Conservation (phyloP, 2,329 filamentous ascomycete species). For the Diaporthe vexans region DNA sequence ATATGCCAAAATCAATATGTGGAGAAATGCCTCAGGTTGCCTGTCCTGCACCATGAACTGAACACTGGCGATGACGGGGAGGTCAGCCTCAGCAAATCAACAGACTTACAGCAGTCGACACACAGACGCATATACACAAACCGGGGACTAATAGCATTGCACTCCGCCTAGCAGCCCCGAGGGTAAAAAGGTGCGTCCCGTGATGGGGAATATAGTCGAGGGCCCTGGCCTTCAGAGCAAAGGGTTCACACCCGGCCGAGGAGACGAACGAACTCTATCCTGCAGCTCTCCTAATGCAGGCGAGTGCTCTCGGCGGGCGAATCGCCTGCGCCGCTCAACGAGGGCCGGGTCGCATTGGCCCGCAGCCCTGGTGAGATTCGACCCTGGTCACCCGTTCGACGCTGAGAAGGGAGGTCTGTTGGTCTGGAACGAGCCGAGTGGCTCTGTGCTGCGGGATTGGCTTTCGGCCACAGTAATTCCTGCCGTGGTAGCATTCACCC, state of each 20-base stretch:
- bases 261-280: slow-evolving; percentile 21
- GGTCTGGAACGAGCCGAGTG: neutral
- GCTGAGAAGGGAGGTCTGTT: too few relatives aligned
- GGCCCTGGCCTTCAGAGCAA: neutral
- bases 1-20: neutral
- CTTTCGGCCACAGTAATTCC: neutral
- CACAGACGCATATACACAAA: neutral
- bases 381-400: neutral
- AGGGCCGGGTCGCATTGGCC: slow-evolving; percentile 33
- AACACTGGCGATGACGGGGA: neutral
- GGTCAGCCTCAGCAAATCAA: neutral
- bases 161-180: neutral
- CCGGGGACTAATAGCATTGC: neutral
- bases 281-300: slow-evolving; percentile 39
- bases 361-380: slow-evolving; percentile 29
- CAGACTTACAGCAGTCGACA: neutral
- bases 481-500: slow-evolving; percentile 16
- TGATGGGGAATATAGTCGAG: neutral
- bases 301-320: slow-evolving; percentile 33
- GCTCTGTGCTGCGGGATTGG: slow-evolving; percentile 2
- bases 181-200: neutral
- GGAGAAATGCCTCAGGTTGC: neutral
- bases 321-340: slow-evolving; percentile 32
- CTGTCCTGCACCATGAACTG: neutral
- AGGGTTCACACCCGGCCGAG: slow-evolving; percentile 9